phyloP scores from a whole-genome alignment of 495 filamentous ascomycete genomes.

The Xylaria palmicola region DNA sequence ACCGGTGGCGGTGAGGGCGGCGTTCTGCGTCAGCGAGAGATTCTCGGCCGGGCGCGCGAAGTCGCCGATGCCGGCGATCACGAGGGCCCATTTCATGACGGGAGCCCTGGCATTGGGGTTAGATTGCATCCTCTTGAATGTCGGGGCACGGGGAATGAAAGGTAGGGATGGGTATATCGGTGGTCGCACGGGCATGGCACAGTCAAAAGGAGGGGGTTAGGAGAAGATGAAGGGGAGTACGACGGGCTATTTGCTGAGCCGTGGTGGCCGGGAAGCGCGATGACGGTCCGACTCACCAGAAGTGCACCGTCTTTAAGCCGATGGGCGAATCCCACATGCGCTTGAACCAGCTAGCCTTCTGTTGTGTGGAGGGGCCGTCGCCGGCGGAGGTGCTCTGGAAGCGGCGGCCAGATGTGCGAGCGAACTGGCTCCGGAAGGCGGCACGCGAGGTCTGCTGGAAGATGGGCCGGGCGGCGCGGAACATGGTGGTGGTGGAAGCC shows the following conservation, averaged over 20 bases:
- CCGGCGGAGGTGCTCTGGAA: slow-evolving; percentile 63
- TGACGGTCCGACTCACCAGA: slow-evolving; percentile 63
- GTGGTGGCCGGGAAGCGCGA: background rate
- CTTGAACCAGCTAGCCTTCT: slow-evolving; percentile 61
- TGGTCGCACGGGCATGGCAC: too few species aligned
- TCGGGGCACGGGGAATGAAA: too few species aligned
- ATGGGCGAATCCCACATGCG: slow-evolving; percentile 83
- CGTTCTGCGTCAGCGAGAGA: slow-evolving; percentile 89
- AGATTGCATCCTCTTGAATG: too few species aligned
- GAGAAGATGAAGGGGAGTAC: too few species aligned
- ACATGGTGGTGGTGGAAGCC: slow-evolving; percentile 39
- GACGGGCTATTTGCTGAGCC: background rate
- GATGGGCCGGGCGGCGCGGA: slow-evolving; percentile 52
- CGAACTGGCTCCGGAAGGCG: slow-evolving; percentile 50
- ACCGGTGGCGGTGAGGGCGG: slow-evolving; percentile 83
- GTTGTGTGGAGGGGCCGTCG: slow-evolving; percentile 36
- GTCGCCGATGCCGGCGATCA: slow-evolving; percentile 88
- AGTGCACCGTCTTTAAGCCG: slow-evolving; percentile 95
- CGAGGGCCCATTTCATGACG: slow-evolving; percentile 96
- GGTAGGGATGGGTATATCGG: too few species aligned
- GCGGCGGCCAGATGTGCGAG: slow-evolving; percentile 53
- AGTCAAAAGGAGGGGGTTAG: too few species aligned
- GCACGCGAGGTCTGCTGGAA: slow-evolving; percentile 40
- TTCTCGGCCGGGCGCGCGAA: slow-evolving; percentile 88
- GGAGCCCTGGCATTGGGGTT: too few species aligned